Conservation (phyloP, 176 grass and related monocot species). For the Carex scoparia region DNA sequence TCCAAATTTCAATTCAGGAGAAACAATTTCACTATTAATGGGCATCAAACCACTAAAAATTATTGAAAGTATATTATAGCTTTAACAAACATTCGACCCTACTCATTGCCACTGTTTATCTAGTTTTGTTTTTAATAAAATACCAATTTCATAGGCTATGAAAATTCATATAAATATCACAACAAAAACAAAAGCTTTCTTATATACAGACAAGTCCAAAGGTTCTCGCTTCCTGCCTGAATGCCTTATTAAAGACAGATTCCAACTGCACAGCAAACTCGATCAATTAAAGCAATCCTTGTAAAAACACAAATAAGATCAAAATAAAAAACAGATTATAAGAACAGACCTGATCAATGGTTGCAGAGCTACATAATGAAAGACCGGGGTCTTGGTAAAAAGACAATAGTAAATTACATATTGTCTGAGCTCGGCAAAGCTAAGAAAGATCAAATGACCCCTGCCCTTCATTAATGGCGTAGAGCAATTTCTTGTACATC, state of each 20-base stretch:
- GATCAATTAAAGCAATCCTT: not conserved
- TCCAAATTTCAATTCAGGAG: not conserved
- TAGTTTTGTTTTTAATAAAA: slow-evolving; percentile 10
- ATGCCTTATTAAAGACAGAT: not conserved
- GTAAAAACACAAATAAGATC: not conserved
- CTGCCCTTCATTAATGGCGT: slow-evolving; percentile 83
- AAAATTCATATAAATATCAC: slow-evolving; percentile 23
- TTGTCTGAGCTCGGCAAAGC: slow-evolving; percentile 4
- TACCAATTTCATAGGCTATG: slow-evolving; percentile 29
- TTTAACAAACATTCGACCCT: slow-evolving; percentile 4
- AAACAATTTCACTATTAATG: not conserved
- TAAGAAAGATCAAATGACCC: slow-evolving; percentile 98
- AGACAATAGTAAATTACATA: slow-evolving; percentile 19
- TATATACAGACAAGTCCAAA: slow-evolving; percentile 24
- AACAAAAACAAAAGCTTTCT: slow-evolving; percentile 26
- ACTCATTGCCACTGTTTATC: not conserved
- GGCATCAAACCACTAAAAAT: not conserved
- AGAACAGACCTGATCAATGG: slow-evolving; percentile 19
- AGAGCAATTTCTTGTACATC: slow-evolving; percentile 84
- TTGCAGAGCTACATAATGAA: slow-evolving; percentile 11
- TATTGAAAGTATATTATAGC: slow-evolving; percentile 10
- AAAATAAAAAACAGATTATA: not conserved
- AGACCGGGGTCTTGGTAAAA: slow-evolving; percentile 16
- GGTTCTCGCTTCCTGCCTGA: not conserved
- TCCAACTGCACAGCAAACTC: slow-evolving; percentile 16